A percentile compares a stretch with the other conserved stretches of the same genome.
Conservation (phyloP, 139 green algal species). For the Chlamydomonas sp. region DNA sequence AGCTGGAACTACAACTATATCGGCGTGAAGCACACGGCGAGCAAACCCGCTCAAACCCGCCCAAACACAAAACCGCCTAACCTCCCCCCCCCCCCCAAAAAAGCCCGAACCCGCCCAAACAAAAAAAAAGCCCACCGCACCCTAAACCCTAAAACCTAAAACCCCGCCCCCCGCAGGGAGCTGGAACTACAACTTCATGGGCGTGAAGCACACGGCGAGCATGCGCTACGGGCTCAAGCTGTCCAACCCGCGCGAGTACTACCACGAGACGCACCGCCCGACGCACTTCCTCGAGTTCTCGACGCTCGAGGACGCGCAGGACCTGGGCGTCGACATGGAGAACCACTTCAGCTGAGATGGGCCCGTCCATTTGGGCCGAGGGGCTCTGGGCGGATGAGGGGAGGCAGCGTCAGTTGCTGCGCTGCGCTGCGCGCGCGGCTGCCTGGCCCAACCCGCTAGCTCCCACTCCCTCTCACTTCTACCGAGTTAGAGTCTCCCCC, state of each 20-base stretch:
- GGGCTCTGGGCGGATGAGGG: too few relatives aligned
- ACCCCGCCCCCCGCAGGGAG: too few relatives aligned
- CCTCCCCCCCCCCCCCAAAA: not conserved
- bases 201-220: conserved; percentile 54
- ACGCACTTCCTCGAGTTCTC: conserved; percentile 97
- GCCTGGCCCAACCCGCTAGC: too few relatives aligned
- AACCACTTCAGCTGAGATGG: conserved; percentile 74
- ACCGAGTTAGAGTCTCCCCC: too few relatives aligned
- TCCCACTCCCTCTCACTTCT: too few relatives aligned
- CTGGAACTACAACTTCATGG: conserved; percentile 99
- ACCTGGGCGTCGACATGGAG: conserved; percentile 82
- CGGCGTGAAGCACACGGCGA: conserved; percentile 60
- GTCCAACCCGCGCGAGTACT: conserved; percentile 90
- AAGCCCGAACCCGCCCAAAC: conserved; percentile 15
- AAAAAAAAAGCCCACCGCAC: too few relatives aligned
- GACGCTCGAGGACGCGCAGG: conserved; percentile 75
- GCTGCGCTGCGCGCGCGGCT: too few relatives aligned
- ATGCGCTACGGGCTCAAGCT: conserved; percentile 79
- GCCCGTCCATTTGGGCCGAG: too few relatives aligned
- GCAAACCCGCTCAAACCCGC: too few relatives aligned
- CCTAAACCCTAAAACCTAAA: too few relatives aligned
- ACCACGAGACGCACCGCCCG: conserved; percentile 75
- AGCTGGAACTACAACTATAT: conserved; percentile 99
- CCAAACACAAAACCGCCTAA: not conserved
- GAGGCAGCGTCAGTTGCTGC: too few relatives aligned